Conservation (phyloP, 106 monocot species). For the Allium sativum region DNA sequence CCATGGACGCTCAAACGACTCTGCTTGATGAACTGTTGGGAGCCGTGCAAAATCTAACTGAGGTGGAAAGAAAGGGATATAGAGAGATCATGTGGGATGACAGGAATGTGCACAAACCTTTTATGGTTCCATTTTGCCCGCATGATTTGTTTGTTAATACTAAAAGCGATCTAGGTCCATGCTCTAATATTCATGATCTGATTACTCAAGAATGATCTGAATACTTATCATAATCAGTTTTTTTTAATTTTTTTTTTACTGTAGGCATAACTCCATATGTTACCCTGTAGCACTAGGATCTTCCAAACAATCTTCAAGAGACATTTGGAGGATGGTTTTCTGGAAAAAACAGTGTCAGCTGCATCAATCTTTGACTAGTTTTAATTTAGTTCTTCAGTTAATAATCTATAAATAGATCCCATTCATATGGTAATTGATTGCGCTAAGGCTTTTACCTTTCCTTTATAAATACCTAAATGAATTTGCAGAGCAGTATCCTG, state of each 20-base stretch:
- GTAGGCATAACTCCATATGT: slow-evolving; percentile 89
- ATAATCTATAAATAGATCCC: no score
- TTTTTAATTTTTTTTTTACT: slow-evolving; percentile 1
- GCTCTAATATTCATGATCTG: slow-evolving; percentile 22
- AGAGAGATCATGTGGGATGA: slow-evolving; percentile 88
- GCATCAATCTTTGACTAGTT: neutral
- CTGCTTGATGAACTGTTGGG: slow-evolving; percentile 89
- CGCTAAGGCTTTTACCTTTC: no score
- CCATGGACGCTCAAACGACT: slow-evolving; percentile 87
- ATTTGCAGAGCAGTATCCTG: no score
- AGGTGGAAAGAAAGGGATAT: slow-evolving; percentile 85
- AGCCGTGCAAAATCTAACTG: slow-evolving; percentile 82
- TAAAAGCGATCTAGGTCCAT: slow-evolving; percentile 74
- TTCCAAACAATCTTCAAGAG: slow-evolving; percentile 66
- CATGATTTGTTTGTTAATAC: slow-evolving; percentile 99
- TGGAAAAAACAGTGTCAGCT: slow-evolving; percentile 76
- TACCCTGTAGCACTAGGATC: slow-evolving; percentile 97
- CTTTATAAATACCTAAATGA: no score
- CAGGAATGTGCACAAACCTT: slow-evolving; percentile 77
- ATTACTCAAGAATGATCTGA: no score
- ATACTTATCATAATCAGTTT: neutral
- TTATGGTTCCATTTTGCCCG: slow-evolving; percentile 91
- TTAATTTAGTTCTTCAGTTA: no score
- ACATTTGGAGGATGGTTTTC: slow-evolving; percentile 76
- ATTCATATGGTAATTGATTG: no score